Conservation (phyloP, 2,329 filamentous ascomycete genomes). For the Dothideomycetes sp. region DNA sequence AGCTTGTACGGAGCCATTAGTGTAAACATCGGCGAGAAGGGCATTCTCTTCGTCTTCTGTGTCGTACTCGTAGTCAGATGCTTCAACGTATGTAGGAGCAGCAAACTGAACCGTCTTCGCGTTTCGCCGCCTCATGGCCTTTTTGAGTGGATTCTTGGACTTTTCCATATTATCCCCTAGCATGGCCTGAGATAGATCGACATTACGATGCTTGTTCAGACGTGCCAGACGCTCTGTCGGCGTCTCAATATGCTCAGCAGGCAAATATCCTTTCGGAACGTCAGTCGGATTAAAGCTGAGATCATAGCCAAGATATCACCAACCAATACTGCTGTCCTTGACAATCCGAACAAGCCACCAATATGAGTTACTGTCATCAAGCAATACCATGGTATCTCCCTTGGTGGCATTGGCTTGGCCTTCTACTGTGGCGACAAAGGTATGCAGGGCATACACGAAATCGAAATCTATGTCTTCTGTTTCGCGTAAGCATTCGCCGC, state of each 20-base stretch:
- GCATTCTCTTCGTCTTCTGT: constrained; percentile 40
- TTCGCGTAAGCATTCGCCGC: constrained; percentile 75
- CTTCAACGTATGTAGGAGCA: constrained; percentile 76
- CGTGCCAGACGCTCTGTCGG: constrained; percentile 88
- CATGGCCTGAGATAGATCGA: constrained; percentile 70
- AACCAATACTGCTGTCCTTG: constrained; percentile 90
- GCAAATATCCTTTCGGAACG: constrained; percentile 63
- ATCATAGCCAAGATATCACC: constrained; percentile 13
- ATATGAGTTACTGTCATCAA: constrained; percentile 98
- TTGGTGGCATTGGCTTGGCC: constrained; percentile 97
- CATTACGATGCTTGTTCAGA: constrained; percentile 94
- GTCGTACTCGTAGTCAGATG: constrained; percentile 78
- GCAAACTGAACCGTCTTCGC: constrained; percentile 81
- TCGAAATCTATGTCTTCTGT: constrained; percentile 99
- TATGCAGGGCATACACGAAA: constrained; percentile 96
- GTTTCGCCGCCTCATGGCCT: constrained; percentile 70
- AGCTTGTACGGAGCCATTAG: neutral
- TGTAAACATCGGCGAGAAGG: constrained; percentile 10
- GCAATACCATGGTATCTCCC: constrained; percentile 94
- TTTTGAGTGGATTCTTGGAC: constrained; percentile 70
- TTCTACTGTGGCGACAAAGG: constrained; percentile 94
- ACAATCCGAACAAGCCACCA: constrained; percentile 98
- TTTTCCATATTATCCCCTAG: constrained; percentile 66
- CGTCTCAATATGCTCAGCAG: constrained; percentile 96
- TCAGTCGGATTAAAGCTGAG: constrained; percentile 11